A percentile compares a stretch with the other conserved stretches of the same genome.
phyloP scores from a whole-genome alignment of 345 rosid species.

The Eucalyptus pauciflora region DNA sequence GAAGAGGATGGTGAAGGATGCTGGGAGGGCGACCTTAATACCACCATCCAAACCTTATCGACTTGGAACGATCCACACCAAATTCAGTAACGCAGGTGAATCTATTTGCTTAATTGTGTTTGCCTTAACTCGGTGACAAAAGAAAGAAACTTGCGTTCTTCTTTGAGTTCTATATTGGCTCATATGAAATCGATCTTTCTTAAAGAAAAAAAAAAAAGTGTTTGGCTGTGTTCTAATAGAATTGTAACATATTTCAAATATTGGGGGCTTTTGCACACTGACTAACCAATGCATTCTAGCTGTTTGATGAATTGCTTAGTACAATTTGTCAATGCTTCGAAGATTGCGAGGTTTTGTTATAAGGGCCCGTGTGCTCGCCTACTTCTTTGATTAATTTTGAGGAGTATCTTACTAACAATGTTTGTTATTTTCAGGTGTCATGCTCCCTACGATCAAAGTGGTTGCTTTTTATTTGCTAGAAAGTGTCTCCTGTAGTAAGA shows the following conservation, averaged over 20 bases:
- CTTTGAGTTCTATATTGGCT: rapidly evolving
- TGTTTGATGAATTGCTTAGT: background rate
- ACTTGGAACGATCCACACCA: rapidly evolving
- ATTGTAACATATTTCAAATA: rapidly evolving
- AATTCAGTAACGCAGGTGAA: rapidly evolving
- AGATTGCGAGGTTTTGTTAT: background rate
- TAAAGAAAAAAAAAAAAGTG: too few relatives aligned
- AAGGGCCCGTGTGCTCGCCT: rapidly evolving
- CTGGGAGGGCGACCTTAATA: too few relatives aligned
- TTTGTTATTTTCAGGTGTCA: too few relatives aligned
- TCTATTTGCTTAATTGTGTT: rapidly evolving
- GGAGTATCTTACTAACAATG: background rate
- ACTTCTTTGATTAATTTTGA: rapidly evolving
- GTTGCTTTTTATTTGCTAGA: background rate
- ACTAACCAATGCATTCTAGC: background rate
- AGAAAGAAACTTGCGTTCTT: background rate
- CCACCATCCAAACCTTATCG: rapidly evolving
- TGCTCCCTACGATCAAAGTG: rapidly evolving
- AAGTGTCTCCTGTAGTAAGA: background rate
- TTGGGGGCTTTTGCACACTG: background rate
- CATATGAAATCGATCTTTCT: rapidly evolving
- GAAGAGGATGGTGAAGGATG: rapidly evolving
- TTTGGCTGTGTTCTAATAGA: rapidly evolving
- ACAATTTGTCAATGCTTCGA: rapidly evolving
- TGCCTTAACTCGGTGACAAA: rapidly evolving